Evolutionary conservation across 208 protist species (phyloP), one percentile per base, ranked within the genome.

Genomic region (Trypanosoma mega): DNA sequence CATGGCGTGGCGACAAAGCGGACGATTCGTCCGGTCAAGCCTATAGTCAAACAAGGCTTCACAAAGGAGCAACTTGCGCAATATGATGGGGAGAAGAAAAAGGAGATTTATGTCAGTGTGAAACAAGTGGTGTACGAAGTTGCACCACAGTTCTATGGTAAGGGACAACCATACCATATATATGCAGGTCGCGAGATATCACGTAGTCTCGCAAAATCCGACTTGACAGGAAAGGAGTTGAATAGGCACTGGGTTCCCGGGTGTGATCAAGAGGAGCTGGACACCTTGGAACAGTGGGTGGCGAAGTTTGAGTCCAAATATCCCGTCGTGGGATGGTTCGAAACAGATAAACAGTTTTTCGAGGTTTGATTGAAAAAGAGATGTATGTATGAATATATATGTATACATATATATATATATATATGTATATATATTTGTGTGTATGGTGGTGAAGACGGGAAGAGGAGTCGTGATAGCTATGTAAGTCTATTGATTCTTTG

Each of bases 121-220:
- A 89, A 90, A 71, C 70, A 76, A 43, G 81, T 85, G 59, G 89
- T 95, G 30, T 95, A 88, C 61, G 82, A 90, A 63, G 89, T 93
- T 37, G 74, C 82, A 0, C 80, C 80, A n/a, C 85, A 92, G 52
- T 82, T 92, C 36, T 95, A 95, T 59, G 89, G 89, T 12, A 82
- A 77, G 3, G 89, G 82, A 2, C 73, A 78, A 59, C 63, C 75
- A 51, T 95, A 95, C 59, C 76, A 90, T 56, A 57, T 87, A 11
- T 95, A 90, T 49, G 89, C 89, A 8, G 89, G 89, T 20, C 72
- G 75, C 3, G 89, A 95, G 52, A 77, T 78, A 21, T 82, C 78
- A 2, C 78, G 84, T 37, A 71, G 68, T 7, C 63, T 95, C 27
- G 89, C 83, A 20, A 87, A 81, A 53, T 64, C 69, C 3, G 63